Evolutionary conservation across 495 filamentous ascomycete genomes (phyloP), one percentile per base, ranked within the genome.

Genomic region (Lepraria neglecta): DNA sequence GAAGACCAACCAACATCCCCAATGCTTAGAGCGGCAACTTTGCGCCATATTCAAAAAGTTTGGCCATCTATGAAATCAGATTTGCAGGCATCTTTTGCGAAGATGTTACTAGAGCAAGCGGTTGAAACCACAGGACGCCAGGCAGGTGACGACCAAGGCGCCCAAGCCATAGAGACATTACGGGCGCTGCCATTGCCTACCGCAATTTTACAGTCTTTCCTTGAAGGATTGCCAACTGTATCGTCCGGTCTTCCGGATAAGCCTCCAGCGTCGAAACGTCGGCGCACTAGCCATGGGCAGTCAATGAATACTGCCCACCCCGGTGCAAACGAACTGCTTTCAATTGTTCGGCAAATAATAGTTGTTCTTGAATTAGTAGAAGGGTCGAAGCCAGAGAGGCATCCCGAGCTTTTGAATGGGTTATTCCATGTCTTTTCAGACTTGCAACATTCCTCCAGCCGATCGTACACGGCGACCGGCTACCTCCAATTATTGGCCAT

Each of bases 311-410:
- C 74, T 61, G 76, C 74, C 35, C 65, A 73, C 17, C 74, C 72
- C 52, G 73, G 79, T 64, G 73, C 80, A 35, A 71, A 78, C 12
- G 82, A 88, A 58, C 70, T 89, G 24, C 78, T 78, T 61, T 77
- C 79, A 44, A 77, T 82, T 6, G 78, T 96, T 66, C 82, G 81
- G 65, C 87, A 86, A 69, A 80, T 89, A 58, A 96, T 90, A 3
- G 85, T 96, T 64, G 87, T 96, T n/a, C 76, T 96, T 4, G 90
- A 97, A 69, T 75, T 97, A 14, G 77, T 97, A 14, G 90, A 96
- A 64, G 81, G 78, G 53, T 92, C 90, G 24, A 79, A 80, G 19
- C 84, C 88, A 1, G 84, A 83, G 62, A 76, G 81, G 19, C 86
- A 92, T 66, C 84, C 86, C 0, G 79, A 88, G 65, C 74, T 98